A percentile compares a stretch with the other conserved stretches of the same genome.
phyloP scores from a whole-genome alignment of 768 basidiomycete genomes.

The Galerina sulciceps region DNA sequence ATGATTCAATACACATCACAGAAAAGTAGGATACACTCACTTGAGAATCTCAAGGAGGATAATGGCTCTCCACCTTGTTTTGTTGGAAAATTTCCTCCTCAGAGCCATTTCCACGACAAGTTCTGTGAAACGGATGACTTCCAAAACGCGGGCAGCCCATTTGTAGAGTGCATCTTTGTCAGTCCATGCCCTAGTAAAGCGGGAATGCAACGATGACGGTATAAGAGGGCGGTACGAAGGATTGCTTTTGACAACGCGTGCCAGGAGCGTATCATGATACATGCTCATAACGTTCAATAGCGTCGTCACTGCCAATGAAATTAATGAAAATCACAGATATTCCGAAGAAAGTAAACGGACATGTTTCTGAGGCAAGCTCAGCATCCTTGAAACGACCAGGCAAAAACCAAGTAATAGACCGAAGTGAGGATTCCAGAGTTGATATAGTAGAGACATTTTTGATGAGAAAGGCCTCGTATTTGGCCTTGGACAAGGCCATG shows the following conservation, averaged over 20 bases:
- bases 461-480: slow-evolving; percentile 84
- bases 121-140: slow-evolving; percentile 80
- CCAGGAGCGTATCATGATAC: slow-evolving; percentile 94
- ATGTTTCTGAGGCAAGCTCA: slow-evolving; percentile 91
- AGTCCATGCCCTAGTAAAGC: slow-evolving; percentile 89
- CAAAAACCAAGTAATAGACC: slow-evolving; percentile 93
- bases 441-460: slow-evolving; percentile 86
- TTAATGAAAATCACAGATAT: not conserved
- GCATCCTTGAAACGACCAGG: slow-evolving; percentile 98
- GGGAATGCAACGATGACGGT: slow-evolving; percentile 77
- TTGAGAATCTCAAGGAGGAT: slow-evolving; percentile 83
- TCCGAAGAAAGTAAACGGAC: slow-evolving; percentile 56
- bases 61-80: slow-evolving; percentile 75
- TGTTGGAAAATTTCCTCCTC: slow-evolving; percentile 67
- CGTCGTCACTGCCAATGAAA: slow-evolving; percentile 71
- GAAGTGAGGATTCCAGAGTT: slow-evolving; percentile 84
- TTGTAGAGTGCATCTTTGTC: slow-evolving; percentile 73
- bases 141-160: slow-evolving; percentile 76
- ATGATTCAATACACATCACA: slow-evolving; percentile 2
- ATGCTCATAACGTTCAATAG: slow-evolving; percentile 84
- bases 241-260: slow-evolving; percentile 62
- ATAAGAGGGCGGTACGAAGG: slow-evolving; percentile 78
- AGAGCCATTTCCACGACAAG: slow-evolving; percentile 90
- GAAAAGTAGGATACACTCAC: slow-evolving; percentile 45
- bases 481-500: slow-evolving; percentile 69